A percentile compares a stretch with the other conserved stretches of the same genome.
These are phyloP conservation scores for Trichaptum fuscoviolaceum DNA, from an alignment of 768 basidiomycete genomes.

Conservation along the genomic window DNA sequence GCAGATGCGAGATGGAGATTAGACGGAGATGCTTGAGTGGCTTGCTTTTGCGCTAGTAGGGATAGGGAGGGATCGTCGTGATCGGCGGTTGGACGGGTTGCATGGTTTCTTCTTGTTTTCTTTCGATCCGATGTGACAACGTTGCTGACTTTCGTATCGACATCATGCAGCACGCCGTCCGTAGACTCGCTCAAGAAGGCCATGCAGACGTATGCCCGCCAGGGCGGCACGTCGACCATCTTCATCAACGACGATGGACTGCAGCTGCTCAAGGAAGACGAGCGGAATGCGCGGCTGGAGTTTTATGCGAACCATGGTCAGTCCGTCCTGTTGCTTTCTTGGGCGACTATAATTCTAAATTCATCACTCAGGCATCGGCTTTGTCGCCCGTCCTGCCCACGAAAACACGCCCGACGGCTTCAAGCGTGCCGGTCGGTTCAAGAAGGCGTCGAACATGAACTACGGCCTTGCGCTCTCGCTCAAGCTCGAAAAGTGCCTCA, in stretches of 20 bases:
- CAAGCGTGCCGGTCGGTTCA: slow-evolving; percentile 84
- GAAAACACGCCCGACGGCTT: slow-evolving; percentile 56
- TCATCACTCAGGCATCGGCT: slow-evolving; percentile 54
- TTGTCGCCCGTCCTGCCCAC: slow-evolving; percentile 78
- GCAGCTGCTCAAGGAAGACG: slow-evolving; percentile 57
- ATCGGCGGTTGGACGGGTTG: too few species aligned
- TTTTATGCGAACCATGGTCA: slow-evolving; percentile 66
- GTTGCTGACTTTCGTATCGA: slow-evolving; percentile 15
- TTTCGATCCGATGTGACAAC: neutral
- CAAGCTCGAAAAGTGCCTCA: slow-evolving; percentile 46
- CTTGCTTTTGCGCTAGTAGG: neutral
- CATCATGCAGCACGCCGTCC: slow-evolving; percentile 52
- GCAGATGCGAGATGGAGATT: neutral
- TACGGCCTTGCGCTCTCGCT: slow-evolving; percentile 69
- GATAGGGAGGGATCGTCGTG: too few species aligned
- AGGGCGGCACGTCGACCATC: slow-evolving; percentile 77
- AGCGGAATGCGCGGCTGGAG: slow-evolving; percentile 57
- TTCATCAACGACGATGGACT: slow-evolving; percentile 83
- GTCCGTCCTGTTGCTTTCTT: neutral
- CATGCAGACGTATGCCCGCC: slow-evolving; percentile 89
- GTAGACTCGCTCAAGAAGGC: slow-evolving; percentile 77
- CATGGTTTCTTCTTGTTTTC: neutral
- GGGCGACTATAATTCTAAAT: slow-evolving; percentile 3
- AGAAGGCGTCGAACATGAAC: slow-evolving; percentile 94
- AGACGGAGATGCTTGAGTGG: neutral